These are phyloP conservation scores for Cryphonectria naterciae DNA, from an alignment of 2,329 filamentous ascomycete genomes.

Conservation along the genomic window DNA sequence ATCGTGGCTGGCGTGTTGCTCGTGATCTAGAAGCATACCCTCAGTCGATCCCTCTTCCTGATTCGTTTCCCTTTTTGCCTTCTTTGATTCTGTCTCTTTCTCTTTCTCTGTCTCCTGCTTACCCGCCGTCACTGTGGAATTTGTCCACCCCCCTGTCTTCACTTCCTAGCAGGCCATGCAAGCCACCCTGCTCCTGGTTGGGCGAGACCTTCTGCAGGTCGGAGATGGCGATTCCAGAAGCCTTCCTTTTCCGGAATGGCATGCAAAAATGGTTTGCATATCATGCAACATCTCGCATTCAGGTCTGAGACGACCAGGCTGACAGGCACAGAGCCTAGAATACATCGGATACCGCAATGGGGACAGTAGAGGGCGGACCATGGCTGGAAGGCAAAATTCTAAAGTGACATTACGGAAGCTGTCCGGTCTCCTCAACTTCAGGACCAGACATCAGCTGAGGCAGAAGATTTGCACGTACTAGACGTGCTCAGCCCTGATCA, in stretches of 20 bases:
- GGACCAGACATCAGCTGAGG: background rate
- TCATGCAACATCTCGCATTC: background rate
- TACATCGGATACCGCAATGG: background rate
- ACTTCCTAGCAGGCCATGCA: background rate
- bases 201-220: background rate
- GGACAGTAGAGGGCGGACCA: background rate
- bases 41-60: background rate
- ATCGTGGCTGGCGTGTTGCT: background rate
- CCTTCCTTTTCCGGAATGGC: slow-evolving; percentile 15
- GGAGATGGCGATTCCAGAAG: slow-evolving; percentile 15
- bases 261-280: background rate
- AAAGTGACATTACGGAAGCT: background rate
- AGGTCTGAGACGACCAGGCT: background rate
- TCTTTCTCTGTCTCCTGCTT: background rate
- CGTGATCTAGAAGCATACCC: background rate
- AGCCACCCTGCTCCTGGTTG: slow-evolving; percentile 1
- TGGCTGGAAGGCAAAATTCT: background rate
- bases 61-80: background rate
- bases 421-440: background rate
- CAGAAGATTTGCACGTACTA: background rate
- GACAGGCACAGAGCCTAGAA: background rate
- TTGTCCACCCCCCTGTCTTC: background rate
- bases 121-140: background rate
- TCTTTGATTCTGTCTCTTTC: background rate
- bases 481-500: background rate